Base-by-base conservation (phyloP, 2,329 filamentous ascomycete species). In the Colletotrichum plurivorum region DNA sequence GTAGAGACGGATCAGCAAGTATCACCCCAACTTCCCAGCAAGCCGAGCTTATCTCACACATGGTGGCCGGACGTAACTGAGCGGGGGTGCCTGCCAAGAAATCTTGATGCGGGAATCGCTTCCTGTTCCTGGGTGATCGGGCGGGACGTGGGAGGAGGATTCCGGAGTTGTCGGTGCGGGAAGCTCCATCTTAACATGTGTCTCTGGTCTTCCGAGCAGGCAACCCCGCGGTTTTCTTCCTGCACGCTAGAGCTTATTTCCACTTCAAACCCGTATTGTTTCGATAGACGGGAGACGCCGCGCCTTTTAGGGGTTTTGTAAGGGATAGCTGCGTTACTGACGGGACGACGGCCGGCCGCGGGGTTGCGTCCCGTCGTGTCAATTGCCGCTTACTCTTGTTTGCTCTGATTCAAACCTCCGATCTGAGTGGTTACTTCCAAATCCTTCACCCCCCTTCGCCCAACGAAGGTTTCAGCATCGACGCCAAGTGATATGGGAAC, bases 201-300 rank as follows among this genome's bases (percentile, higher is more conserved):
- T 36, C 16, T 18, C 16, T n/a, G 15, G 25, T 0, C 22, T 41
- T n/a, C 43, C 31, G 0, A 49, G 15, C 1, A 20, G 12, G 41
- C 4, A 2, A 10, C 2, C 18, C 43, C 18, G 3, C 31, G 31
- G 3, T 36, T 36, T 36, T 10, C n/a, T 25, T 43, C 45, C 15
- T 41, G 41, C 12, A 56, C 16, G 20, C 41, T 57, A 49, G 55
- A 58, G 56, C 18, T 60, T 60, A 51, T 25, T 51, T 51, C 20
- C 1, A 25, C 31, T 16, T 36, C 57, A 60, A 60, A 60, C 57
- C 31, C 18, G 46, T 7, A 41, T 41, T 36, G 57, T 60, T 60
- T 60, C 57, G 46, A 60, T 60, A 60, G 46, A 41, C 57, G 57
- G 57, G 27, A 60, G 57, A 60, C 57, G 57, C 57, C 57, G 57